Conservation (phyloP, 306 rosid species). For the Vicia villosa region DNA sequence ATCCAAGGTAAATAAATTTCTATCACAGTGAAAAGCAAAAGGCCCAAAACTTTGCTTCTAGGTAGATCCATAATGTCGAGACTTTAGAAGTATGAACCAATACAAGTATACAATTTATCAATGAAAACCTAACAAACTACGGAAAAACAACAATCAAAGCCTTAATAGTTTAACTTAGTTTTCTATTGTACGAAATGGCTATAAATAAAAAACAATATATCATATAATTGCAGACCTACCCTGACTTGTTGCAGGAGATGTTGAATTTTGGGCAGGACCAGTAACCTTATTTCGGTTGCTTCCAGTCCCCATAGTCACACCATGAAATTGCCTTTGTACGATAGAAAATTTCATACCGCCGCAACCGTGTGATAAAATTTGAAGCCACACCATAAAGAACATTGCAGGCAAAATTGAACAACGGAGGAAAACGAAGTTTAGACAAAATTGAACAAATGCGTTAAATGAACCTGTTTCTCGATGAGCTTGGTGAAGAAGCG, state of each 20-base stretch:
- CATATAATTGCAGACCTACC: constrained; percentile 50
- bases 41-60: constrained; percentile 16
- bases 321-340: constrained; percentile 95
- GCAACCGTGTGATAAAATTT: constrained; percentile 91
- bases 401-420: too few species aligned
- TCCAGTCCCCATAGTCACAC: constrained; percentile 84
- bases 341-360: constrained; percentile 91
- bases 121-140: constrained; percentile 18
- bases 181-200: background rate
- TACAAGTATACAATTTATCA: background rate
- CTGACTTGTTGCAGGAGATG: constrained; percentile 79
- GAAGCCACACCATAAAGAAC: too few species aligned
- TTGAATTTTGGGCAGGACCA: constrained; percentile 78
- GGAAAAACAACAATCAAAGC: background rate
- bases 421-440: too few species aligned
- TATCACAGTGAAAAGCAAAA: constrained; percentile 12
- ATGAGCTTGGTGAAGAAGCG: too few species aligned
- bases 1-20: constrained; percentile 30
- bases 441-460: too few species aligned
- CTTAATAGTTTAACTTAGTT: constrained; percentile 3
- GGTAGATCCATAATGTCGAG: too few species aligned
- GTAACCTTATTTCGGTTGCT: constrained; percentile 85
- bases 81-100: too few species aligned
- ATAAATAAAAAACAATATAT: background rate
- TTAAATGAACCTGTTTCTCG: too few species aligned